phyloP scores from a whole-genome alignment of 306 rosid genomes.

The Delonix regia region DNA sequence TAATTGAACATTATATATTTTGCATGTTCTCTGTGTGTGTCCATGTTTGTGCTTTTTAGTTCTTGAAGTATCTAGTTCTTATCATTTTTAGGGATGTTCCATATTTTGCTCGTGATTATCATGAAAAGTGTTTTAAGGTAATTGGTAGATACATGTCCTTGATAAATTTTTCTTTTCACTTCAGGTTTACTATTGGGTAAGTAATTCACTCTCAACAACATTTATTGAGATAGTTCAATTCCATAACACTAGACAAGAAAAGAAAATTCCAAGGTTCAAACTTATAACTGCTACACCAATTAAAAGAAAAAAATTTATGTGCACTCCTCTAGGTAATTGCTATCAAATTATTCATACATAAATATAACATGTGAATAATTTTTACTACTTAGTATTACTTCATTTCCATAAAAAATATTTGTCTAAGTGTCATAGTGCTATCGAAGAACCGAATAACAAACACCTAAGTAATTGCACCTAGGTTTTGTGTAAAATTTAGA shows the following conservation, averaged over 20 bases:
- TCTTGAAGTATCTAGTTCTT: conserved; percentile 10
- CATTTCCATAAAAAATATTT: too few species aligned
- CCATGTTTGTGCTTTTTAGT: neutral
- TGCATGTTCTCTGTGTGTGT: neutral
- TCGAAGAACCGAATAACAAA: too few species aligned
- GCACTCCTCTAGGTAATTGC: too few species aligned
- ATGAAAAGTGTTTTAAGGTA: conserved; percentile 6
- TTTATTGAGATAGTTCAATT: neutral
- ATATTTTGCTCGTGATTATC: conserved; percentile 4
- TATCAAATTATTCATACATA: too few species aligned
- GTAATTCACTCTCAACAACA: conserved; percentile 16
- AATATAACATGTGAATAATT: too few species aligned
- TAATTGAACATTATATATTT: neutral
- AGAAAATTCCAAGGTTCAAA: neutral
- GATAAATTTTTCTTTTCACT: neutral
- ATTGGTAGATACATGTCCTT: neutral
- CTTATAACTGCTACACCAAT: neutral
- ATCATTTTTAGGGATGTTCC: neutral
- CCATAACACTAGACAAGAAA: neutral
- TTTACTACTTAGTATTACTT: too few species aligned
- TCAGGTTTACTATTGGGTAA: conserved; percentile 53
- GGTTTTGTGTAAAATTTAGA: too few species aligned
- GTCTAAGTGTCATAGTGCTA: too few species aligned
- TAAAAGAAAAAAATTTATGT: neutral
- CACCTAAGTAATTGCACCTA: too few species aligned